phyloP scores from a whole-genome alignment of 1,284 basidiomycete genomes.

The Boletus semigastroideus region DNA sequence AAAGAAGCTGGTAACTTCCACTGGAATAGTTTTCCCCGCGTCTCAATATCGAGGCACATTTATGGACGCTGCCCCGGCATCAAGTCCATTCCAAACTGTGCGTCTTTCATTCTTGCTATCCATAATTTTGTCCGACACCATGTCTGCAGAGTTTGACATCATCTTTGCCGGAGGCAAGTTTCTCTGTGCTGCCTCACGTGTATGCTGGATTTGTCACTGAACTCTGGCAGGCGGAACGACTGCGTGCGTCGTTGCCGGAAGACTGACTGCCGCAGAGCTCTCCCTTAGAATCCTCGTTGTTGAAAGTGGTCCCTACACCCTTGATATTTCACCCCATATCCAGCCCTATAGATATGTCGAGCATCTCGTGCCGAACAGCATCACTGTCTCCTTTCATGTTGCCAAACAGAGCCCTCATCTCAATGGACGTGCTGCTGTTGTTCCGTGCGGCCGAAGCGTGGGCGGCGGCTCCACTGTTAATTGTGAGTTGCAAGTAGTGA shows the following conservation, averaged over 20 bases:
- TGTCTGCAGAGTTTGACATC: background rate
- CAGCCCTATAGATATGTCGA: conserved; percentile 49
- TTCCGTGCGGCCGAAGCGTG: conserved; percentile 47
- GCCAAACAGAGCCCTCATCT: conserved; percentile 44
- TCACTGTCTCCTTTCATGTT: conserved; percentile 44
- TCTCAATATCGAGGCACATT: no score
- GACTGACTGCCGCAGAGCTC: conserved; percentile 14
- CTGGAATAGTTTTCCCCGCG: no score
- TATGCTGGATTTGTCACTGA: background rate
- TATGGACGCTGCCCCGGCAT: no score
- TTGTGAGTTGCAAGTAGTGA: conserved; percentile 39
- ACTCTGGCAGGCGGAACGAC: conserved; percentile 17
- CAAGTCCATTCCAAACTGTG: no score
- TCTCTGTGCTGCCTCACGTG: background rate
- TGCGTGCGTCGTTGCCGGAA: conserved; percentile 21
- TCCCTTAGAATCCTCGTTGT: conserved; percentile 21
- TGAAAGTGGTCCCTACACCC: conserved; percentile 10
- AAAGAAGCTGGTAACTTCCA: no score
- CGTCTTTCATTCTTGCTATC: no score
- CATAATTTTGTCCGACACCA: no score
- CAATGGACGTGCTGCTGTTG: conserved; percentile 41
- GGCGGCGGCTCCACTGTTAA: conserved; percentile 60
- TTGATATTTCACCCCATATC: conserved; percentile 42
- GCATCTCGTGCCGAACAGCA: conserved; percentile 39
- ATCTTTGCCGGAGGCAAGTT: conserved; percentile 45